These are phyloP conservation scores for Aspergillus sp. DNA, from an alignment of 2,329 filamentous ascomycete genomes.

Conservation along the genomic window DNA sequence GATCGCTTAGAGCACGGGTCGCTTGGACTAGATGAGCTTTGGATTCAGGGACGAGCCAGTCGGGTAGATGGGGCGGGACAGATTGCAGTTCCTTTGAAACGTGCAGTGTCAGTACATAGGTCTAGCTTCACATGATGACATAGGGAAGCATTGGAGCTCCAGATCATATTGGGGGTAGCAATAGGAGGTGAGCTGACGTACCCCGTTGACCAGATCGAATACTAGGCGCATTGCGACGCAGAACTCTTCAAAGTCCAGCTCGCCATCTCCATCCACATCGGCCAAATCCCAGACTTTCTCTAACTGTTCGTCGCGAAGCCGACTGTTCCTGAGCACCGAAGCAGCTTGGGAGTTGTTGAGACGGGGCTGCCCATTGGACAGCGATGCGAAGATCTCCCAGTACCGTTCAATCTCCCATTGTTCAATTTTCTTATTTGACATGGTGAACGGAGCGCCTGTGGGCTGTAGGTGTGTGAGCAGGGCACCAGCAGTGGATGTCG, in stretches of 20 bases:
- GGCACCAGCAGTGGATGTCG: constrained; percentile 12
- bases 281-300: constrained; percentile 96
- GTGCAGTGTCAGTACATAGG: neutral
- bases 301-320: constrained; percentile 77
- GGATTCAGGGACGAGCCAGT: constrained; percentile 96
- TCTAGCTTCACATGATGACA: too few relatives aligned
- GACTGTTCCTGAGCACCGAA: constrained; percentile 70
- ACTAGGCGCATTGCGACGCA: constrained; percentile 98
- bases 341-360: constrained; percentile 70
- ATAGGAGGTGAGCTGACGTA: constrained; percentile 45
- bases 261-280: constrained; percentile 95
- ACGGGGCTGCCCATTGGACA: constrained; percentile 62
- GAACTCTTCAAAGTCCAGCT: constrained; percentile 98
- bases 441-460: constrained; percentile 17
- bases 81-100: constrained; percentile 73
- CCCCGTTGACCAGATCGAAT: constrained; percentile 94
- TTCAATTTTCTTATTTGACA: constrained; percentile 57
- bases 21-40: constrained; percentile 90
- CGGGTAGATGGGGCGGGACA: constrained; percentile 80
- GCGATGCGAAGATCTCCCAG: constrained; percentile 75
- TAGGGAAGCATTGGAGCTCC: too few relatives aligned
- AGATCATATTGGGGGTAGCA: constrained; percentile 4
- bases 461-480: constrained; percentile 9
- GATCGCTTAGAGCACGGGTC: constrained; percentile 72
- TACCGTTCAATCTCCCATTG: constrained; percentile 75